Evolutionary conservation across 2,329 filamentous ascomycete genomes (phyloP), one percentile per base, ranked within the genome.

Genomic region (Penicillium sp.): DNA sequence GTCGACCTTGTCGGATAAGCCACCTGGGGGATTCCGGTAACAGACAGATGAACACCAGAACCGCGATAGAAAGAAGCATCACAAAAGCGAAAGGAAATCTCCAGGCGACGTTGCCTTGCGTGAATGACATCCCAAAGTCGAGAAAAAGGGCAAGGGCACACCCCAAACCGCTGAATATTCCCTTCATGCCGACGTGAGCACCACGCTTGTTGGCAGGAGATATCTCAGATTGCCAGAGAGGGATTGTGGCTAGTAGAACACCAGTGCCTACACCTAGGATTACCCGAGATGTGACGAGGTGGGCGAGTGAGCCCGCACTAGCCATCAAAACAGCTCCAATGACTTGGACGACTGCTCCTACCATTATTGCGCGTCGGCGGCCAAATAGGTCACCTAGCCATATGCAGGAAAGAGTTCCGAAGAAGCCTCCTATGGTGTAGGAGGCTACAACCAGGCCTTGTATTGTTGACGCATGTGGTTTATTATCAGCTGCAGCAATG

Each of bases 151-250:
- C 61, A 13, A 60, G 48, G 1, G 64, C 61, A 54, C 60, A 65
- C 25, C 65, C 65, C 27, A 65, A 19, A 4, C 65, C 62, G 17
- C 53, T 62, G 33, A 67, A 67, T 13, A 65, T 43, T 0, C 65
- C 65, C 41, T 66, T 66, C 31, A 62, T 62, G 31, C 47, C 65
- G 42, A 67, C 65, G 33, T 67, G 65, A 6, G 62, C 56, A 13
- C 65, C 65, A 27, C 65, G 65, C 17, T 62, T 65, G 1, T 57
- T 49, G 10, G 64, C 58, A 21, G 64, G 61, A 0, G 65, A 63
- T 25, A 65, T 65, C 21, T 67, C 65, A 8, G 65, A 64, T 23
- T 60, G 61, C 65, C 65, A 67, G 7, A 66, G 61, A 33, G 65
- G 65, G 38, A 64, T 57, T 1, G 64, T 66, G 17, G 62, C 65